A percentile compares a stretch with the other conserved stretches of the same genome.
These are phyloP conservation scores for Aspergillus conjunctus DNA, from an alignment of 495 filamentous ascomycete species.

Conservation along the genomic window DNA sequence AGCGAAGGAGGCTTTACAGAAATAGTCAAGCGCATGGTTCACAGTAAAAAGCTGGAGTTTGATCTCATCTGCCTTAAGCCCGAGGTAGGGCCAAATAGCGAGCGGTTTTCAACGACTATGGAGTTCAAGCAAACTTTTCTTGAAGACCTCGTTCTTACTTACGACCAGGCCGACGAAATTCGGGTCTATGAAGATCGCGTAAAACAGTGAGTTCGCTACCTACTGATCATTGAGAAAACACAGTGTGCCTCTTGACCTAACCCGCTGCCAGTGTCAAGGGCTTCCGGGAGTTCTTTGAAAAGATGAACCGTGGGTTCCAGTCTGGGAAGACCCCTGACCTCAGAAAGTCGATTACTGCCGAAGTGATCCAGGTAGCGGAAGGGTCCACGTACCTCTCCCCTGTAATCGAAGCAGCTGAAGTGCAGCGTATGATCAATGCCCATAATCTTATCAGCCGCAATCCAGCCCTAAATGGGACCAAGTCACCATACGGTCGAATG, in stretches of 20 bases:
- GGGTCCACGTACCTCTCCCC: slow-evolving; percentile 75
- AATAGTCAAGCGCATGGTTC: slow-evolving; percentile 80
- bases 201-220: slow-evolving; percentile 56
- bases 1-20: slow-evolving; percentile 73
- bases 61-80: slow-evolving; percentile 92
- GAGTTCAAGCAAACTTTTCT: slow-evolving; percentile 86
- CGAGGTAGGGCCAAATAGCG: slow-evolving; percentile 71
- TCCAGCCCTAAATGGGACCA: slow-evolving; percentile 34
- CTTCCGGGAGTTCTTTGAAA: slow-evolving; percentile 79
- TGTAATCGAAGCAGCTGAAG: slow-evolving; percentile 76
- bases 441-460: slow-evolving; percentile 67
- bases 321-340: slow-evolving; percentile 32
- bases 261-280: slow-evolving; percentile 57
- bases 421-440: slow-evolving; percentile 85
- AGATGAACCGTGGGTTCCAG: slow-evolving; percentile 63
- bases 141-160: slow-evolving; percentile 77
- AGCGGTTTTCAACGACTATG: slow-evolving; percentile 78
- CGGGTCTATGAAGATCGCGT: slow-evolving; percentile 66
- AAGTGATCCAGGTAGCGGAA: slow-evolving; percentile 89
- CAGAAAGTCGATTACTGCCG: slow-evolving; percentile 66
- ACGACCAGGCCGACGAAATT: slow-evolving; percentile 79
- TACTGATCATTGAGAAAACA: neutral
- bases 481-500: slow-evolving; percentile 47
- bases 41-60: slow-evolving; percentile 78
- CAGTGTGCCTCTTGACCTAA: slow-evolving; percentile 20